A percentile compares a stretch with the other conserved stretches of the same genome.
phyloP scores from a whole-genome alignment of 768 basidiomycete genomes.

The Tulasnella sp. region DNA sequence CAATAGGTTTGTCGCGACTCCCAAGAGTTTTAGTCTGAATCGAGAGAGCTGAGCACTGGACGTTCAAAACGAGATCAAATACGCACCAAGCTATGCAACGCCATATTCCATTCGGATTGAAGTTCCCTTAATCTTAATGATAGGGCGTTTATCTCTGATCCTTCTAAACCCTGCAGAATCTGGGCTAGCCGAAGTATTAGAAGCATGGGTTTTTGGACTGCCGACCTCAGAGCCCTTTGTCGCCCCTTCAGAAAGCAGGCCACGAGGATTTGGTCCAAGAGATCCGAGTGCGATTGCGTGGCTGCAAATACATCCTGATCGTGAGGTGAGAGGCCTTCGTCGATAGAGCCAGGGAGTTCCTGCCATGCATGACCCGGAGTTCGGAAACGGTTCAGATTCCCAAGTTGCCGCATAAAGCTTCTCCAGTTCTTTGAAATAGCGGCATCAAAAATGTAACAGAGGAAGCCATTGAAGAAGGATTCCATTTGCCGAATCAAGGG shows the following conservation, averaged over 20 bases:
- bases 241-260: conserved; percentile 28
- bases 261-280: conserved; percentile 66
- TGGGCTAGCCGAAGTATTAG: conserved; percentile 6
- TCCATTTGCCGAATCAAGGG: conserved; percentile 59
- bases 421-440: conserved; percentile 76
- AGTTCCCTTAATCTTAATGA: neutral
- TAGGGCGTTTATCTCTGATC: neutral
- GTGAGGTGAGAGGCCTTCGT: conserved; percentile 13
- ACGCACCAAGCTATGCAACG: neutral
- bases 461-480: conserved; percentile 62
- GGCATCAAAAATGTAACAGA: conserved; percentile 71
- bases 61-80: neutral
- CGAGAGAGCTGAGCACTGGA: neutral
- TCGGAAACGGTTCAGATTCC: conserved; percentile 24
- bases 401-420: conserved; percentile 45
- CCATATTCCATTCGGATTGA: neutral
- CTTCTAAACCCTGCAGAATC: neutral
- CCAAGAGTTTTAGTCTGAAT: neutral
- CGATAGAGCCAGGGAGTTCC: neutral
- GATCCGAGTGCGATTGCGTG: conserved; percentile 57
- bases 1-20: neutral
- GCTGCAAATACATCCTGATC: conserved; percentile 65
- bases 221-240: conserved; percentile 12
- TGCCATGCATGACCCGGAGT: neutral
- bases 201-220: conserved; percentile 2